Evolutionary conservation across 2,329 filamentous ascomycete genomes (phyloP), one percentile per base, ranked within the genome.

Genomic region (Mycogone perniciosa): DNA sequence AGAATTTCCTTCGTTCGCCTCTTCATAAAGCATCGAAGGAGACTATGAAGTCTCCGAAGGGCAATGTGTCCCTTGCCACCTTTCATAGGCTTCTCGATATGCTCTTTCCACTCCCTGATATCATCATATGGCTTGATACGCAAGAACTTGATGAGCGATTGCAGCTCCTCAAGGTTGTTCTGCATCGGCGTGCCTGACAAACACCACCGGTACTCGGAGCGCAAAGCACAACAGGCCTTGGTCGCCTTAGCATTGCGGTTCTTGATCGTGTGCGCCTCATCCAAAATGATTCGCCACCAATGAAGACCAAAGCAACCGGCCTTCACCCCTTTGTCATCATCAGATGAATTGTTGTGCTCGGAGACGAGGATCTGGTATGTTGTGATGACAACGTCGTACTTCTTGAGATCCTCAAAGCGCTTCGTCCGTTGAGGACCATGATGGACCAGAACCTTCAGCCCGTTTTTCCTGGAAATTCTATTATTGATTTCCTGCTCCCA

Each of bases 221-320:
- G 77, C 31, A 99, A 71, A 2, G 88, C 88, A 64, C 85, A 99
- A 58, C 88, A 93, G 2, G 93, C 91, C 66, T 96, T 90, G 1
- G 92, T 96, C 38, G 89, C 85, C 70, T 99, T 99, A 26, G 93
- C 90, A 59, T 95, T 96, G 56, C 92, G 85, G 64, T 99, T 99
- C 73, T 99, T 99, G 78, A 99, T 96, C 2, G 88, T 95, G 67
- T 99, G 93, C 1, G 93, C 93, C 72, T 99, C 93, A 57, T 99
- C 93, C 2, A 99, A 78, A 57, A 99, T 92, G 54, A 96, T 81
- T 46, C 93, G 86, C 72, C 93, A 97, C 93, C 93, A 99, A 62
- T 92, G 84, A 5, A 96, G 75, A 8, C 89, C 90, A 63, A 96
- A 96, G 61, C 91, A 92, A 8, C 91, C 92, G 46, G 84, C 81